Percentiles rank a stretch among this genome's conserved stretches.
Conservation (phyloP, 352 stramenopile genomes). For the Hyaloperonospora brassicae region DNA sequence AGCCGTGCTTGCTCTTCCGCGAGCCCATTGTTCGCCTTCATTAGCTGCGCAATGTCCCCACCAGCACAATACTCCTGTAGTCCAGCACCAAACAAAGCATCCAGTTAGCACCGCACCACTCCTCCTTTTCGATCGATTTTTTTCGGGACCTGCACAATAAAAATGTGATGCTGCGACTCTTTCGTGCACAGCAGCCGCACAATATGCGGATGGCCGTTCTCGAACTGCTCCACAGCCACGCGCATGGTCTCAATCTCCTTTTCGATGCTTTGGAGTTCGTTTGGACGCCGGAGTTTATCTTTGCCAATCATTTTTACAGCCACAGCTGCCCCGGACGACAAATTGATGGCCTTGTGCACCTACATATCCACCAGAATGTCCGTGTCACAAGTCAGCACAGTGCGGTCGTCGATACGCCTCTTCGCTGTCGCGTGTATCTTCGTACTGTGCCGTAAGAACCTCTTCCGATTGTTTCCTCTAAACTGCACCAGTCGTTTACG, state of each 20-base stretch:
- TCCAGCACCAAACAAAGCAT: background rate
- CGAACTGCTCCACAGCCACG: constrained; percentile 76
- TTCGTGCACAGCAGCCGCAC: constrained; percentile 75
- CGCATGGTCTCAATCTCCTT: constrained; percentile 85
- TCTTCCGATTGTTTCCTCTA: constrained; percentile 71
- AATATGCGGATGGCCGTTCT: constrained; percentile 82
- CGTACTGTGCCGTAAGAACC: constrained; percentile 77
- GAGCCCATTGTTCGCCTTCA: constrained; percentile 57
- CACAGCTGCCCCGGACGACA: constrained; percentile 65
- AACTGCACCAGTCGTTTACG: constrained; percentile 21
- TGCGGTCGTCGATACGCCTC: too few species aligned
- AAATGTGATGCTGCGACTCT: constrained; percentile 75
- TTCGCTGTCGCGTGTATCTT: background rate
- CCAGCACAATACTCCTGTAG: constrained; percentile 71
- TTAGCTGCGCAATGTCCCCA: constrained; percentile 60
- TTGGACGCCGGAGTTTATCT: constrained; percentile 57
- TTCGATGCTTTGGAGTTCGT: constrained; percentile 74
- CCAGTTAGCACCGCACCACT: constrained; percentile 1
- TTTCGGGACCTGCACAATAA: constrained; percentile 57
- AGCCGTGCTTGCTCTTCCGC: constrained; percentile 57
- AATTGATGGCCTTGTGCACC: constrained; percentile 81
- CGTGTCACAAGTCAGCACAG: background rate
- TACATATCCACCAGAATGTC: constrained; percentile 14
- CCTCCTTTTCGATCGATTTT: background rate
- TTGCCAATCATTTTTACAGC: constrained; percentile 79